Conservation (phyloP, 257 asterid genomes). For the Solanum chiquidenum region DNA sequence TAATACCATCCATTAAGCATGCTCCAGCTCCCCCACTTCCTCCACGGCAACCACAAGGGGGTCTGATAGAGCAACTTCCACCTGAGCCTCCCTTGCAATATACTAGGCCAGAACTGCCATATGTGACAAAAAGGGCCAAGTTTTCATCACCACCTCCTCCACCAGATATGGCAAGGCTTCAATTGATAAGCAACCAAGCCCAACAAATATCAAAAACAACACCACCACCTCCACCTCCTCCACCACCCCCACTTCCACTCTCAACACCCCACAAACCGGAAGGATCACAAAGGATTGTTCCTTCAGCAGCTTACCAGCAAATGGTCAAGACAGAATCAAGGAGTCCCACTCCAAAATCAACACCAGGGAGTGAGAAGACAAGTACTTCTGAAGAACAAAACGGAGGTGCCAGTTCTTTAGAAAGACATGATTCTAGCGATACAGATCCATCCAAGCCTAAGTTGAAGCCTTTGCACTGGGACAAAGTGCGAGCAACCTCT, state of each 20-base stretch:
- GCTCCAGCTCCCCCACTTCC: constrained; percentile 29
- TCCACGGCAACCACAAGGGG: constrained; percentile 16
- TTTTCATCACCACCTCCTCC: constrained; percentile 84
- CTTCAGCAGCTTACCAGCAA: constrained; percentile 22
- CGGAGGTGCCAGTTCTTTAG: constrained; percentile 21
- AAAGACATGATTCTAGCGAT: constrained; percentile 32
- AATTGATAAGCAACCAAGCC: constrained; percentile 36
- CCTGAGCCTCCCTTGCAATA: constrained; percentile 9
- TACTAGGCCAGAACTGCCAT: constrained; percentile 28
- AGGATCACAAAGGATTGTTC: constrained; percentile 5
- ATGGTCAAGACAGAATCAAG: constrained; percentile 19
- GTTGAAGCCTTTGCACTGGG: constrained; percentile 96
- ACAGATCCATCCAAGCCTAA: constrained; percentile 61
- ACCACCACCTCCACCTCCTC: constrained; percentile 29
- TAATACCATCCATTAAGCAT: constrained; percentile 67
- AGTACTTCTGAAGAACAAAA: constrained; percentile 16
- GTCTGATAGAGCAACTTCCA: constrained; percentile 15
- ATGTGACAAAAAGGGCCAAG: constrained; percentile 46
- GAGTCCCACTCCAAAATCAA: constrained; percentile 22
- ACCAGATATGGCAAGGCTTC: constrained; percentile 62
- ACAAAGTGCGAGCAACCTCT: constrained; percentile 92
- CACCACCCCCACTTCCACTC: constrained; percentile 26
- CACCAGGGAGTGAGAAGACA: constrained; percentile 16
- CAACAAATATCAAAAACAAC: constrained; percentile 26
- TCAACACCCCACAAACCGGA: constrained; percentile 24